Evolutionary conservation across 2,329 filamentous ascomycete genomes (phyloP).

Genomic region (Cordyceps cateniannulata): DNA sequence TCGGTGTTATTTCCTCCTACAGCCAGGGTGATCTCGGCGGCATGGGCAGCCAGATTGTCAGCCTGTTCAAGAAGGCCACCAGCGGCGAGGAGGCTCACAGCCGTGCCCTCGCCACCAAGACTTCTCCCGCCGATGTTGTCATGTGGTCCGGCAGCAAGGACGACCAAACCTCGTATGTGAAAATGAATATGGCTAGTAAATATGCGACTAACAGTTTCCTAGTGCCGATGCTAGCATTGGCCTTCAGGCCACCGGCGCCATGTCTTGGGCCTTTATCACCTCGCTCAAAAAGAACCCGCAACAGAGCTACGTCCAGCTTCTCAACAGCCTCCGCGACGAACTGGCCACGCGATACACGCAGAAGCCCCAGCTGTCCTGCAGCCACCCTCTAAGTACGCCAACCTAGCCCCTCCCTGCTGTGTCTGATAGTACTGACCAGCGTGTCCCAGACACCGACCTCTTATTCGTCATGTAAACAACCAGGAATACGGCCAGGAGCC

Average conservation of each 20-base stretch:
- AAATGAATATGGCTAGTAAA: too few species aligned
- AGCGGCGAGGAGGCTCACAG: conserved; percentile 75
- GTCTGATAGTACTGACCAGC: conserved; percentile 18
- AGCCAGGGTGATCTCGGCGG: conserved; percentile 70
- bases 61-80: conserved; percentile 84
- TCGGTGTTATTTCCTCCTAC: conserved; percentile 54
- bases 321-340: conserved; percentile 95
- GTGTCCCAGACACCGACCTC: conserved; percentile 49
- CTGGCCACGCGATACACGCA: conserved; percentile 81
- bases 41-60: conserved; percentile 73
- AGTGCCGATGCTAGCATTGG: conserved; percentile 90
- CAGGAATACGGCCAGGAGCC: neutral
- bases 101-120: conserved; percentile 79
- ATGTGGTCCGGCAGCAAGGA: conserved; percentile 99
- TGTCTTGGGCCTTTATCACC: conserved; percentile 96
- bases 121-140: conserved; percentile 87
- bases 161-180: conserved; percentile 79
- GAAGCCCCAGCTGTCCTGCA: conserved; percentile 95
- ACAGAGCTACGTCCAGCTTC: conserved; percentile 93
- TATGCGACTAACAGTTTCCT: conserved; percentile 9
- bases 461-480: conserved; percentile 53
- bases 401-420: conserved; percentile 14
- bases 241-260: conserved; percentile 88
- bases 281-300: conserved; percentile 94
- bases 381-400: conserved; percentile 82